Evolutionary conservation across 768 basidiomycete species (phyloP).

Genomic region (Mrakia blollopis): DNA sequence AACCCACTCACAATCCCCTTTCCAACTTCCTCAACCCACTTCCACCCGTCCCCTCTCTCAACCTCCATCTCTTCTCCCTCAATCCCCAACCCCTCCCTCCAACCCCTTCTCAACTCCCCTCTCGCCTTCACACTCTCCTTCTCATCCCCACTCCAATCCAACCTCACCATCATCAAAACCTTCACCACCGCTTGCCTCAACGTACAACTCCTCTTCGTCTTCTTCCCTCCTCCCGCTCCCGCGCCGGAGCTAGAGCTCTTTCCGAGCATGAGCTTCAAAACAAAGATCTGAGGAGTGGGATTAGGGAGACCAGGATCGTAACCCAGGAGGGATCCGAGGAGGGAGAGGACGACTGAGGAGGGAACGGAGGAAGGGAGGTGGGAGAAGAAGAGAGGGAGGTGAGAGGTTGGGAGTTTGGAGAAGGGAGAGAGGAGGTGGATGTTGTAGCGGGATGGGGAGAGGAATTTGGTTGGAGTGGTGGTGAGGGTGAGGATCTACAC

Average conservation of each 20-base stretch:
- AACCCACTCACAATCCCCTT: not conserved
- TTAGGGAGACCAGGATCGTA: no score
- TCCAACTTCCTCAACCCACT: not conserved
- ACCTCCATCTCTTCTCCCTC: not conserved
- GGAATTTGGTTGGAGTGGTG: not conserved
- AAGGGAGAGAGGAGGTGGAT: not conserved
- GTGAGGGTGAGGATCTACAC: not conserved
- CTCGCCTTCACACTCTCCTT: not conserved
- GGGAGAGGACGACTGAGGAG: not conserved
- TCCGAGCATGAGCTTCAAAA: not conserved
- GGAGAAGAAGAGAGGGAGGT: not conserved
- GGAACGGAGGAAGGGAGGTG: not conserved
- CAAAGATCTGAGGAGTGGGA: not conserved
- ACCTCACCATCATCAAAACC: not conserved
- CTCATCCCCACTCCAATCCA: not conserved
- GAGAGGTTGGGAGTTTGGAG: not conserved
- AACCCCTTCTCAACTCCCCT: not conserved
- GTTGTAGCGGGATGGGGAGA: not conserved
- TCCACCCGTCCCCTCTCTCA: not conserved
- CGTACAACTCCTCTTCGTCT: not conserved
- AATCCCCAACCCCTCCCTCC: not conserved
- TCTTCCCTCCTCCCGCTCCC: not conserved
- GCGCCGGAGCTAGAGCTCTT: no score
- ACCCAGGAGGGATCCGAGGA: not conserved
- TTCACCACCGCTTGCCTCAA: conserved; percentile 4